phyloP scores from a whole-genome alignment of 495 filamentous ascomycete species.

The Aspergillus olivimuriae region DNA sequence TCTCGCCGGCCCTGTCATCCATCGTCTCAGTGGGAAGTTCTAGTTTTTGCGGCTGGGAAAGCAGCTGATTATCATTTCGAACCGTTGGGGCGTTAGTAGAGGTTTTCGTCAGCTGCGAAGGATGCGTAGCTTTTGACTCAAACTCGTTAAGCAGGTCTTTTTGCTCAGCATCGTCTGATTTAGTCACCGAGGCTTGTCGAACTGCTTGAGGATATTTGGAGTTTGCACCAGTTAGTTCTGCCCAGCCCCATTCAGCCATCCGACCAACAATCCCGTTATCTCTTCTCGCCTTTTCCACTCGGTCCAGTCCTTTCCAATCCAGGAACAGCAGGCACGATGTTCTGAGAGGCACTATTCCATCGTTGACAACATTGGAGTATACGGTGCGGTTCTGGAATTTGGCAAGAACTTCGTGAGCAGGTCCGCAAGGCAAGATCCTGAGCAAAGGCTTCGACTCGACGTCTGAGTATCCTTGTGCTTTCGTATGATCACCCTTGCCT shows the following conservation, averaged over 20 bases:
- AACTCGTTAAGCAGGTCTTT: too few species aligned
- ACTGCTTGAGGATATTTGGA: slow-evolving; percentile 44
- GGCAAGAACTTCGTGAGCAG: slow-evolving; percentile 78
- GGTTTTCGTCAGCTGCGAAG: background rate
- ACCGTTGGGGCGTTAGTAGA: too few species aligned
- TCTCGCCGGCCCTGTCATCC: slow-evolving; percentile 8
- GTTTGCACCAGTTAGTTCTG: slow-evolving; percentile 82
- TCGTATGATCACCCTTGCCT: slow-evolving; percentile 61
- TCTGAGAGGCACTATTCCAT: slow-evolving; percentile 90
- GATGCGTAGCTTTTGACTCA: background rate
- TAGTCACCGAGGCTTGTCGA: slow-evolving; percentile 20
- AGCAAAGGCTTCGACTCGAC: slow-evolving; percentile 83
- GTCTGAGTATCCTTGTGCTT: slow-evolving; percentile 58
- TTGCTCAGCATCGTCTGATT: slow-evolving; percentile 23
- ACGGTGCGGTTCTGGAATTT: slow-evolving; percentile 88
- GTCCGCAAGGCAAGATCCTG: slow-evolving; percentile 85
- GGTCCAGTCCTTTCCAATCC: slow-evolving; percentile 89
- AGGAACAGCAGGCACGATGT: slow-evolving; percentile 96
- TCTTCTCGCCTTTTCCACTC: slow-evolving; percentile 88
- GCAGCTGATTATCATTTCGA: too few species aligned
- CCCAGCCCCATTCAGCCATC: slow-evolving; percentile 90
- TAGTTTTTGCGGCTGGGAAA: background rate
- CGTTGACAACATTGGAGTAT: slow-evolving; percentile 97
- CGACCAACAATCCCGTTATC: slow-evolving; percentile 89
- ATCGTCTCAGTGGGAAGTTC: background rate